Percentiles rank a stretch among this genome's conserved stretches.
phyloP scores from a whole-genome alignment of 2,329 filamentous ascomycete genomes.

The Hymenoscyphus repandus region DNA sequence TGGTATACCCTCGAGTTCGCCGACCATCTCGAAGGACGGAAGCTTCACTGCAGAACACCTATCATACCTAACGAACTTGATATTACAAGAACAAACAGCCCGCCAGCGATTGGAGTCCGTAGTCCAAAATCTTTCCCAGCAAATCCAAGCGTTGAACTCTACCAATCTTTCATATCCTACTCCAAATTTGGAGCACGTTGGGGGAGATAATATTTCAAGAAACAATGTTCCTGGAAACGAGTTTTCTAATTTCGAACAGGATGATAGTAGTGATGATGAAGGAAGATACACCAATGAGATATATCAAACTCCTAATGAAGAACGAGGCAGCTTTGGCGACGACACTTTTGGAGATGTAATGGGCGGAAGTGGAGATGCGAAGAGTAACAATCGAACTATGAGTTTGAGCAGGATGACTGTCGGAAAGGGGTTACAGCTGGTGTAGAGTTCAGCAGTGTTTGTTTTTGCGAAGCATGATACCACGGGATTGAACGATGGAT shows the following conservation, averaged over 20 bases:
- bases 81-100: slow-evolving; percentile 52
- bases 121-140: slow-evolving; percentile 43
- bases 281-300: slow-evolving; percentile 38
- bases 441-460: slow-evolving; percentile 14
- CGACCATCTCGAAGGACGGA: slow-evolving; percentile 23
- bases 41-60: slow-evolving; percentile 41
- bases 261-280: slow-evolving; percentile 24
- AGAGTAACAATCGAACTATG: slow-evolving; percentile 57
- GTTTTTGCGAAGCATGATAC: slow-evolving; percentile 5
- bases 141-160: slow-evolving; percentile 15
- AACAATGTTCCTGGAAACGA: not conserved
- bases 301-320: slow-evolving; percentile 49
- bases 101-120: slow-evolving; percentile 51
- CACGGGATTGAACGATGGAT: not conserved
- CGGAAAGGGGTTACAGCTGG: slow-evolving; percentile 16
- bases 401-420: slow-evolving; percentile 58
- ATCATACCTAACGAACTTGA: slow-evolving; percentile 44
- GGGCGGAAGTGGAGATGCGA: slow-evolving; percentile 26
- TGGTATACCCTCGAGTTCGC: slow-evolving; percentile 24
- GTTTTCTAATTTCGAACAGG: slow-evolving; percentile 29
- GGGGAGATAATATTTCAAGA: slow-evolving; percentile 3
- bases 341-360: slow-evolving; percentile 34
- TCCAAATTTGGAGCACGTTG: slow-evolving; percentile 6
- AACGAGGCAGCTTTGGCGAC: slow-evolving; percentile 38
- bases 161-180: slow-evolving; percentile 13